Percentiles rank a stretch among this genome's conserved stretches.
Conservation (phyloP, 1,284 basidiomycete species). For the Ustilago hordei region DNA sequence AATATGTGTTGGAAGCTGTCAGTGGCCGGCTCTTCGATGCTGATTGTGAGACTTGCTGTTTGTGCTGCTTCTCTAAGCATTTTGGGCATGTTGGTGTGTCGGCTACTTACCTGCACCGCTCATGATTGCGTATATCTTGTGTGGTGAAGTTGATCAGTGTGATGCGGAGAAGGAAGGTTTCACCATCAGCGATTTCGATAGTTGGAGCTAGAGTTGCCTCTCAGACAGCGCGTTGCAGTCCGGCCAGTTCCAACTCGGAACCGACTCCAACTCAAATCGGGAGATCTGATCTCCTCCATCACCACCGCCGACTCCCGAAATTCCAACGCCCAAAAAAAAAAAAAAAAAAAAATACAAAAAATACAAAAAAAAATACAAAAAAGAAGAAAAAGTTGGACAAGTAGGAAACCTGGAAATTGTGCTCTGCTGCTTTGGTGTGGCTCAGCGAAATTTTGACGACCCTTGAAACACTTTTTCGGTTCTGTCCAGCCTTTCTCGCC, state of each 20-base stretch:
- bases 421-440: constrained; percentile 10
- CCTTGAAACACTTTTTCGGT: constrained; percentile 2
- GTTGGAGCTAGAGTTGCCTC: constrained; percentile 1
- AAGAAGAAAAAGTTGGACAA: neutral
- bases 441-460: constrained; percentile 34
- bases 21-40: constrained; percentile 1
- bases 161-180: constrained; percentile 4
- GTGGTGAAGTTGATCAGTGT: constrained; percentile 29
- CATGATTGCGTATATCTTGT: constrained; percentile 27
- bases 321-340: constrained; percentile 1
- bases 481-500: neutral
- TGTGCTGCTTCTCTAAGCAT: neutral
- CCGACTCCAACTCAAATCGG: constrained; percentile 36
- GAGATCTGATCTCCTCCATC: constrained; percentile 26
- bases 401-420: neutral
- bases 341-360: neutral
- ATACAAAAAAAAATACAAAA: neutral
- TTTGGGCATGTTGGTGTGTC: neutral
- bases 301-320: constrained; percentile 1
- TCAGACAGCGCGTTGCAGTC: constrained; percentile 17
- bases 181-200: neutral
- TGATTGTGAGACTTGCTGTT: neutral
- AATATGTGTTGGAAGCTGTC: constrained; percentile 2
- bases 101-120: constrained; percentile 46
- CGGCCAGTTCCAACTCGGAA: constrained; percentile 32